Conservation (phyloP, 2,329 filamentous ascomycete species). For the Penicillium corylophilum region DNA sequence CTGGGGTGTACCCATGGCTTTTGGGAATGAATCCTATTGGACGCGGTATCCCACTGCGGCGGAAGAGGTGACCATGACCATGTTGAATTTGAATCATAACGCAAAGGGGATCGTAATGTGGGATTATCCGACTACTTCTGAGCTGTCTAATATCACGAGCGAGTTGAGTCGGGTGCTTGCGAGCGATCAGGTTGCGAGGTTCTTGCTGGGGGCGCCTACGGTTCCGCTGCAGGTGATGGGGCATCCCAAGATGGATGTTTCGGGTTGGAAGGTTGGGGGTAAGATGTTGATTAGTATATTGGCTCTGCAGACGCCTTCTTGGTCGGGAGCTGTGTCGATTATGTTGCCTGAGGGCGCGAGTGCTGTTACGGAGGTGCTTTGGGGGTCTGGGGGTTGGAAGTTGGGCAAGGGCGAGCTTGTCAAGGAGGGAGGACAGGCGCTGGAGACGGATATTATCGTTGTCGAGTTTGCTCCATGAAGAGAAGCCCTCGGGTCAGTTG, state of each 20-base stretch:
- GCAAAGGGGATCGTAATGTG: constrained; percentile 53
- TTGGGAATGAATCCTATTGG: constrained; percentile 52
- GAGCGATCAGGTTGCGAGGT: constrained; percentile 28
- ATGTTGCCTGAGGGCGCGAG: constrained; percentile 5
- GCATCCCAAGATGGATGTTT: constrained; percentile 38
- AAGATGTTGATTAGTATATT: constrained; percentile 43
- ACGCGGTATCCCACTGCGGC: constrained; percentile 43
- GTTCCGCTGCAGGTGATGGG: constrained; percentile 24
- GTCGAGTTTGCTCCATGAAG: constrained; percentile 4
- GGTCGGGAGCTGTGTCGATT: constrained; percentile 9
- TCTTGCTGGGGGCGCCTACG: constrained; percentile 39
- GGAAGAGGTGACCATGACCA: constrained; percentile 50
- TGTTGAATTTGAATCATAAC: constrained; percentile 50
- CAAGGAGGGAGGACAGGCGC: constrained; percentile 7
- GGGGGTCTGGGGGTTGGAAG: constrained; percentile 9
- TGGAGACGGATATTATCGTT: constrained; percentile 14
- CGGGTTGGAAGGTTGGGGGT: constrained; percentile 39
- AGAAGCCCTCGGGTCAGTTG: too few relatives aligned
- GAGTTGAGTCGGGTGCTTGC: constrained; percentile 44
- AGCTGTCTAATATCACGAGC: constrained; percentile 36
- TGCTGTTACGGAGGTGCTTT: constrained; percentile 7
- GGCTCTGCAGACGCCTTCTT: constrained; percentile 32
- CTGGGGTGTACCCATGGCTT: constrained; percentile 54
- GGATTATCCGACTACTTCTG: constrained; percentile 46
- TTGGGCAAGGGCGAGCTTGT: constrained; percentile 3